A percentile compares a stretch with the other conserved stretches of the same genome.
Conservation (phyloP, 139 green algal species). For the Marvania coccoides region DNA sequence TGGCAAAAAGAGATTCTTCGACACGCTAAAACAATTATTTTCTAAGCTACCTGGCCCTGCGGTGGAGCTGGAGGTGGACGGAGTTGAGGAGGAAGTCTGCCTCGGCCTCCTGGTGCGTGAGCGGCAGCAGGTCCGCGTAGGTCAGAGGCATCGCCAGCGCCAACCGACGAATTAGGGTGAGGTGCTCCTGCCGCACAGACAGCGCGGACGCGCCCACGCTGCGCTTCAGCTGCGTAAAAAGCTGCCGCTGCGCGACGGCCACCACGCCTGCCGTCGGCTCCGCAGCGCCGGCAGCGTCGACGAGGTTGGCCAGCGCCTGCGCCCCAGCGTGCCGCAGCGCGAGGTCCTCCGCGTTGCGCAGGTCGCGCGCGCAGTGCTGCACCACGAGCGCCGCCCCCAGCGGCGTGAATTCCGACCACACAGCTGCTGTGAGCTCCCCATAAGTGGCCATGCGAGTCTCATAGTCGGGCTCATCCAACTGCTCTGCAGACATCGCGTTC, state of each 20-base stretch:
- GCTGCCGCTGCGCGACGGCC: constrained; percentile 20
- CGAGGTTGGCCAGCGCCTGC: constrained; percentile 28
- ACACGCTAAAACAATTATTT: no score
- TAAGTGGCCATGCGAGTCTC: constrained; percentile 59
- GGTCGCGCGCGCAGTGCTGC: constrained; percentile 50
- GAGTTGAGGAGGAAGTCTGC: constrained; percentile 74
- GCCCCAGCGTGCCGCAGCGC: constrained; percentile 60
- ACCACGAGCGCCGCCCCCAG: constrained; percentile 44
- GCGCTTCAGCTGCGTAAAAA: constrained; percentile 55
- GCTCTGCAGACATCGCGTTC: constrained; percentile 32
- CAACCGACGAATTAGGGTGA: constrained; percentile 53
- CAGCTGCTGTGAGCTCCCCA: constrained; percentile 17
- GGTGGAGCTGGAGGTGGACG: constrained; percentile 77
- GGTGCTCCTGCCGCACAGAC: constrained; percentile 68
- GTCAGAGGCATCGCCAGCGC: constrained; percentile 25
- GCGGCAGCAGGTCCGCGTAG: constrained; percentile 47
- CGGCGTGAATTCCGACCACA: constrained; percentile 34
- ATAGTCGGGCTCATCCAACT: constrained; percentile 56
- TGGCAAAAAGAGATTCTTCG: no score
- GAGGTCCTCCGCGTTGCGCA: constrained; percentile 45
- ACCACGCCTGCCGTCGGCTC: constrained; percentile 3
- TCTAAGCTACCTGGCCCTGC: constrained; percentile 36
- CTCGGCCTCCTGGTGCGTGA: constrained; percentile 53
- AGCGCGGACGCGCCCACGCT: constrained; percentile 31
- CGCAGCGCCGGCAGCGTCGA: constrained; percentile 19